phyloP scores from a whole-genome alignment of 2,329 filamentous ascomycete species.

The Exophiala aquamarina region DNA sequence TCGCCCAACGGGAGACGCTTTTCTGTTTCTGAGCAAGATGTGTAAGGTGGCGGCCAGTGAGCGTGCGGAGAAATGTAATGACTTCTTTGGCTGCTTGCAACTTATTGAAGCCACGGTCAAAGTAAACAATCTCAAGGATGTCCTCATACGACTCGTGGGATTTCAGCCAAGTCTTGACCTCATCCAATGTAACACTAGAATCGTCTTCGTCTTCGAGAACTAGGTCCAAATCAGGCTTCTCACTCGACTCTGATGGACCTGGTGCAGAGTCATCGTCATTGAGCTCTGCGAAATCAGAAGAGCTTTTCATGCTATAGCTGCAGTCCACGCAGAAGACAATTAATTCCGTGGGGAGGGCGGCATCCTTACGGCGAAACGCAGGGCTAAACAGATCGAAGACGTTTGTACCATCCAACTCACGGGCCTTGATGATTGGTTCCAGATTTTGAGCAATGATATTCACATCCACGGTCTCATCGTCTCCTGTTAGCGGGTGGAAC shows the following conservation, averaged over 20 bases:
- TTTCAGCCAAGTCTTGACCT: constrained; percentile 9
- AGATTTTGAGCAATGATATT: constrained; percentile 37
- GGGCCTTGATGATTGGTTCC: constrained; percentile 33
- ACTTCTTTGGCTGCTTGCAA: too few relatives aligned
- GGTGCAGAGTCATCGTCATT: constrained; percentile 23
- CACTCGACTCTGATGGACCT: constrained; percentile 11
- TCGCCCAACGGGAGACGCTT: background rate
- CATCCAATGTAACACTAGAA: constrained; percentile 1
- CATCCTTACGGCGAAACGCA: constrained; percentile 27
- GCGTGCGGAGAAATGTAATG: too few relatives aligned
- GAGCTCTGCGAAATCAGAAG: constrained; percentile 33
- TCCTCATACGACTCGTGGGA: constrained; percentile 11
- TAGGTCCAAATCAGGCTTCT: too few relatives aligned
- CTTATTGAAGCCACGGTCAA: too few relatives aligned
- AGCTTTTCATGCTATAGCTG: constrained; percentile 33
- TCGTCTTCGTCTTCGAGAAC: constrained; percentile 6
- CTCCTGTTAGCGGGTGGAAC: constrained; percentile 33
- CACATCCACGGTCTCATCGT: constrained; percentile 34
- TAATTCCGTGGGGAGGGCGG: constrained; percentile 36
- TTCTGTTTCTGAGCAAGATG: constrained; percentile 1
- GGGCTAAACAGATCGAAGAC: constrained; percentile 37
- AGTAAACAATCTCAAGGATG: constrained; percentile 9
- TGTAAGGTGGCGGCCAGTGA: background rate
- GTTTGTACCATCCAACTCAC: constrained; percentile 34
- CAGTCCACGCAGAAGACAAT: constrained; percentile 38